Evolutionary conservation across 306 rosid species (phyloP).

Genomic region (Trifolium subterraneum): DNA sequence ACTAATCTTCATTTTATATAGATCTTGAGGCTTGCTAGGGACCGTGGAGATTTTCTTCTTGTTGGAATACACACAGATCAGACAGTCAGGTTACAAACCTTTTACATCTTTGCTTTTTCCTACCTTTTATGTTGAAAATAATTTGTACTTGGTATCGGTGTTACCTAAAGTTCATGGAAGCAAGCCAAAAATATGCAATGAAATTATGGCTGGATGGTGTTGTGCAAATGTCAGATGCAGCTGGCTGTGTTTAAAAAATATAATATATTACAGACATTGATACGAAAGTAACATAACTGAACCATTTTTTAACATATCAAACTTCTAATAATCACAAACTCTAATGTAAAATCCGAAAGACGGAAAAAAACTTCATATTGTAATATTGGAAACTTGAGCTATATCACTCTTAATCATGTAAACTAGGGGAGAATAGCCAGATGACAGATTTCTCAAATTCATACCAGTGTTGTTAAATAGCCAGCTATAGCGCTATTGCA

Average conservation of each 20-base stretch:
- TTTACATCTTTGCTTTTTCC: slow-evolving; percentile 28
- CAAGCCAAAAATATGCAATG: not conserved
- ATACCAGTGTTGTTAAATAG: too few relatives aligned
- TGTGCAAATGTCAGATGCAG: slow-evolving; percentile 5
- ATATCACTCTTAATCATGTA: not conserved
- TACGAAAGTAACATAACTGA: slow-evolving; percentile 5
- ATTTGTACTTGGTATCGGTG: not conserved
- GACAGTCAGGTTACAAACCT: slow-evolving; percentile 71
- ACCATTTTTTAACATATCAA: slow-evolving; percentile 18
- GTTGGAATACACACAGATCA: slow-evolving; percentile 97
- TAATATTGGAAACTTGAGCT: slow-evolving; percentile 7
- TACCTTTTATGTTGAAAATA: slow-evolving; percentile 12
- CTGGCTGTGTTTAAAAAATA: not conserved
- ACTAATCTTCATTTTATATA: slow-evolving; percentile 41
- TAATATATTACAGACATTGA: not conserved
- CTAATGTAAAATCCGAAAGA: not conserved
- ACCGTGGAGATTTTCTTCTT: slow-evolving; percentile 92
- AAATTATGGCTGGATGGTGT: slow-evolving; percentile 10
- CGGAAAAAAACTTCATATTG: not conserved
- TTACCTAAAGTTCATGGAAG: not conserved
- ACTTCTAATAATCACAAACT: slow-evolving; percentile 1
- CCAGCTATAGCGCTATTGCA: too few relatives aligned
- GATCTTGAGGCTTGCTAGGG: slow-evolving; percentile 91
- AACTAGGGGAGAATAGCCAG: not conserved
- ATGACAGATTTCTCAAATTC: too few relatives aligned